These are phyloP conservation scores for Phylloporus scabripes DNA, from an alignment of 768 basidiomycete genomes.

Conservation along the genomic window DNA sequence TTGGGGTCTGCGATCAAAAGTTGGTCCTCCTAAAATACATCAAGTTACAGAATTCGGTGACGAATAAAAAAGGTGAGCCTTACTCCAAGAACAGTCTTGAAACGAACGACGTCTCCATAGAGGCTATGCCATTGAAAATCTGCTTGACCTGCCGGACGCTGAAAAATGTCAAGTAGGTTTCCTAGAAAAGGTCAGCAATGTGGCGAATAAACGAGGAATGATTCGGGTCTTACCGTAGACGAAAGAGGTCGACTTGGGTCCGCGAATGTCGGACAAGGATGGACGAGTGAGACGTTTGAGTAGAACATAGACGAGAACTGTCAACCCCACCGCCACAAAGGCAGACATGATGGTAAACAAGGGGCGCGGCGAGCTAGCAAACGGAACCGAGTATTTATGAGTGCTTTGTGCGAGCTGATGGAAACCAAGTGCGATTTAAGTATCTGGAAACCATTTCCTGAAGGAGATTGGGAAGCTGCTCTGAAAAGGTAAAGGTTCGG, in stretches of 20 bases:
- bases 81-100: conserved; percentile 26
- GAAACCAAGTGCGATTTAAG: too few species aligned
- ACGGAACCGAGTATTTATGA: too few species aligned
- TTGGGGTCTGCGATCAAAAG: conserved; percentile 45
- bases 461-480: too few species aligned
- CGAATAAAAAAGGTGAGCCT: not conserved
- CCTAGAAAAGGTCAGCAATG: not conserved
- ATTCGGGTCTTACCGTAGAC: not conserved
- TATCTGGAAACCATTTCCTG: too few species aligned
- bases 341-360: too few species aligned
- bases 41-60: conserved; percentile 6
- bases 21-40: conserved; percentile 34
- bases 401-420: too few species aligned
- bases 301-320: too few species aligned
- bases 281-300: too few species aligned
- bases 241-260: not conserved
- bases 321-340: too few species aligned
- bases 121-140: conserved; percentile 28
- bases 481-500: too few species aligned
- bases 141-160: conserved; percentile 16
- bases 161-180: conserved; percentile 22
- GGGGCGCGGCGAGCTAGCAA: too few species aligned
- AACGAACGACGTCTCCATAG: conserved; percentile 27
- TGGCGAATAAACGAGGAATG: not conserved
- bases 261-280: conserved; percentile 1